Evolutionary conservation across 805 yeast species (phyloP).

Genomic region (Candida pseudoglaebosa): DNA sequence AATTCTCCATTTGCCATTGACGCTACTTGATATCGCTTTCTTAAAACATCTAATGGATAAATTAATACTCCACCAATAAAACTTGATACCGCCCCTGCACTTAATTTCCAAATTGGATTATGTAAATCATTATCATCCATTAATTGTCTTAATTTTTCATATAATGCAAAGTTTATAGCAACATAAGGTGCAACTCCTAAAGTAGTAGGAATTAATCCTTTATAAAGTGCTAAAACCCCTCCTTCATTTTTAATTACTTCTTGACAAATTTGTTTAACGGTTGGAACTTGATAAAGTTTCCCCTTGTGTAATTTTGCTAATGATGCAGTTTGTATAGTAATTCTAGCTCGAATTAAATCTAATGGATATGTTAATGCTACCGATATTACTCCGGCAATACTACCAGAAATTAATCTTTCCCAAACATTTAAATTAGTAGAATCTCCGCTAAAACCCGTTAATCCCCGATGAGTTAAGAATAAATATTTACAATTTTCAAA

Average conservation of each 20-base stretch:
- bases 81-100: constrained; percentile 83
- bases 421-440: constrained; percentile 36
- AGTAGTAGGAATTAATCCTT: constrained; percentile 88
- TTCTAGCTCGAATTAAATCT: constrained; percentile 85
- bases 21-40: constrained; percentile 89
- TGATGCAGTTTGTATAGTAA: constrained; percentile 83
- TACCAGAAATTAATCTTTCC: constrained; percentile 73
- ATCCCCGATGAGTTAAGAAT: constrained; percentile 17
- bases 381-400: constrained; percentile 73
- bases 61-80: constrained; percentile 87
- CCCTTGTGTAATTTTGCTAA: constrained; percentile 46
- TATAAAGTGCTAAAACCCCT: constrained; percentile 69
- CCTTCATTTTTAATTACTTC: constrained; percentile 75
- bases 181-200: constrained; percentile 96
- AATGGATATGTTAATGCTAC: constrained; percentile 87
- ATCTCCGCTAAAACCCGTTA: constrained; percentile 12
- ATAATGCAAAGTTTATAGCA: constrained; percentile 86
- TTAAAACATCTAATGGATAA: constrained; percentile 84
- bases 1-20: constrained; percentile 72
- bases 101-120: constrained; percentile 53
- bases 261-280: constrained; percentile 55
- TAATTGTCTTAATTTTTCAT: constrained; percentile 71
- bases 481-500: constrained; percentile 60
- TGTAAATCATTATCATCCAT: constrained; percentile 37
- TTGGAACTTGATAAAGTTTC: constrained; percentile 57